Evolutionary conservation across 352 stramenopile genomes (phyloP), one percentile per base, ranked within the genome.

Genomic region (Phytophthora agathidicida): DNA sequence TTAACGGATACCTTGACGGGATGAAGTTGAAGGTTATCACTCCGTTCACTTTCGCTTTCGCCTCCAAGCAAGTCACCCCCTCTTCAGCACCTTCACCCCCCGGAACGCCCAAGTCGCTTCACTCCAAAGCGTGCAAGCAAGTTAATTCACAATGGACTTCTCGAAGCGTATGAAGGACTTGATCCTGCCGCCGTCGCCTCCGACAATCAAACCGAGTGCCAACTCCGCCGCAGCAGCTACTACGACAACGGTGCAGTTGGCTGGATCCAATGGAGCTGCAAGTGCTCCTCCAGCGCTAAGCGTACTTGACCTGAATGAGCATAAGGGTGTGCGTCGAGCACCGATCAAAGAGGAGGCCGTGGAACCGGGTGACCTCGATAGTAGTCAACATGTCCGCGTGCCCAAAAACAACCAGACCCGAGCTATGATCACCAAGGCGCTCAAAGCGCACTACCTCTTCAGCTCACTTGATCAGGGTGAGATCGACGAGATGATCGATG

Each of bases 381-480:
- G 73, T 37, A 63, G 56, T 17, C 42, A 72, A 16, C 72, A 86
- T 33, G 63, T 84, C 23, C 78, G 76, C 20, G 79, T 91, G 39
- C 80, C 80, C 27, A 93, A 93, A 70, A 88, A 86, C 64, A 73
- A 70, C 44, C 76, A 88, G 59, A 91, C 84, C 23, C 75, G 78
- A 14, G 65, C 68, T 26, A 89, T 93, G 73, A 88, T 93, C 69
- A 82, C 80, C 47, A 89, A 86, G 60, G 77, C 84, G 13, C 76
- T 91, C 61, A 93, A 90, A 65, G 80, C 70, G 23, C 82, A 92
- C 76, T 94, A 92, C 64, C 80, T 94, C 51, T 92, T 94, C 65
- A 86, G 76, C 30, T 83, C 80, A 30, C 75, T 94, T 3, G 83
- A 91, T 35, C 74, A 91, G 26, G 62, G 61, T 17, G 84, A 92